These are phyloP conservation scores for Fusarium pseudograminearum DNA, from an alignment of 2,329 filamentous ascomycete genomes.

Conservation along the genomic window DNA sequence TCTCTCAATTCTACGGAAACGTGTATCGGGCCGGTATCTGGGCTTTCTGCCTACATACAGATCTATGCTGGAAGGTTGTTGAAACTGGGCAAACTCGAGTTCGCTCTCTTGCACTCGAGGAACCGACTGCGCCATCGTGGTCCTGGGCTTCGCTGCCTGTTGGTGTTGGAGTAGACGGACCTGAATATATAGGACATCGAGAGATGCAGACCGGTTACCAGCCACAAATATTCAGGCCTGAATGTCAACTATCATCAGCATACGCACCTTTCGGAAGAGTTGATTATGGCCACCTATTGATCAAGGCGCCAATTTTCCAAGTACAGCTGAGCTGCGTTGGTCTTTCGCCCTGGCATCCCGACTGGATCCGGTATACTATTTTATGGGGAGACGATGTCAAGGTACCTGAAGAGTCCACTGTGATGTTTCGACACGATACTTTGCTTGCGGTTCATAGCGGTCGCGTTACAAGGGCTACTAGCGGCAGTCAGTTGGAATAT, in stretches of 20 bases:
- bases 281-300: not conserved
- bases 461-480: not conserved
- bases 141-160: not conserved
- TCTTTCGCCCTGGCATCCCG: not conserved
- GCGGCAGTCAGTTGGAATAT: not conserved
- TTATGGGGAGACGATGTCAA: not conserved
- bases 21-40: not conserved
- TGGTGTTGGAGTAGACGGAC: not conserved
- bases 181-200: not conserved
- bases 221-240: not conserved
- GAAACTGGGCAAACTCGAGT: not conserved
- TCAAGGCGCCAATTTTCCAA: not conserved
- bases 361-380: not conserved
- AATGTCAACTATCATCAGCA: not conserved
- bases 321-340: not conserved
- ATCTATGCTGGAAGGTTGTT: not conserved
- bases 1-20: not conserved
- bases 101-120: not conserved
- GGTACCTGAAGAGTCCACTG: not conserved
- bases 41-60: not conserved
- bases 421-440: not conserved
- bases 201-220: not conserved
- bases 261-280: not conserved
- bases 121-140: not conserved
- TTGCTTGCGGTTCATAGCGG: not conserved